phyloP scores from a whole-genome alignment of 345 rosid species.

The Melastoma malabathricum region DNA sequence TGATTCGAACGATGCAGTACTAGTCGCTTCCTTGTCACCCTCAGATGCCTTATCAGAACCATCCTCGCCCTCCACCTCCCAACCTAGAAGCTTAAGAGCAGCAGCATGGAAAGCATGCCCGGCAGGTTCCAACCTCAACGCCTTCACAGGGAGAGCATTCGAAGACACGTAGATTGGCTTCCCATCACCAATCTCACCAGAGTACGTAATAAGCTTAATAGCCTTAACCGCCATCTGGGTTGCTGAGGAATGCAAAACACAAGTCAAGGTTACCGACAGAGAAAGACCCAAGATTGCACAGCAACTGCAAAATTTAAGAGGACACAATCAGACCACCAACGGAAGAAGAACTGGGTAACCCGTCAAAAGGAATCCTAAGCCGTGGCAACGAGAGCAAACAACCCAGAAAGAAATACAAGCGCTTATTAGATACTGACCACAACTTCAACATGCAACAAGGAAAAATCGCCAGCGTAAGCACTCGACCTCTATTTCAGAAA shows the following conservation, averaged over 20 bases:
- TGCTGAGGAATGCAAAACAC: background rate
- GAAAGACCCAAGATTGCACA: too few species aligned
- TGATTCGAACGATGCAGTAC: slow-evolving; percentile 59
- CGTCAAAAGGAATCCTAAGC: too few species aligned
- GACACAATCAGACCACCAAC: too few species aligned
- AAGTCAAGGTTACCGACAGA: background rate
- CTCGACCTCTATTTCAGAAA: too few species aligned
- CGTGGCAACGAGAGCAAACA: too few species aligned
- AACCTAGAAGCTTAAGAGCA: slow-evolving; percentile 76
- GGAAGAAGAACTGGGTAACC: too few species aligned
- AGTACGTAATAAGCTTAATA: slow-evolving; percentile 45
- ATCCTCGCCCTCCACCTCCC: slow-evolving; percentile 34
- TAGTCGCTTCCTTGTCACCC: slow-evolving; percentile 47
- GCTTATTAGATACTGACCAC: too few species aligned
- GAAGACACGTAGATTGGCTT: slow-evolving; percentile 59
- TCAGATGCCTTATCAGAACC: slow-evolving; percentile 39
- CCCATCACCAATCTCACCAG: slow-evolving; percentile 68
- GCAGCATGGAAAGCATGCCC: slow-evolving; percentile 81
- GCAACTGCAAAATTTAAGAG: too few species aligned
- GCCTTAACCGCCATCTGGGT: slow-evolving; percentile 16
- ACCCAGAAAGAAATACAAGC: too few species aligned
- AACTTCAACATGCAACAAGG: too few species aligned
- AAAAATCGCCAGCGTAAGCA: too few species aligned
- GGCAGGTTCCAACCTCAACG: slow-evolving; percentile 71
- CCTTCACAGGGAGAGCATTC: slow-evolving; percentile 74